Percentiles rank a stretch among this genome's conserved stretches.
Conservation (phyloP, 805 yeast genomes). For the Myxozyma mucilagina region DNA sequence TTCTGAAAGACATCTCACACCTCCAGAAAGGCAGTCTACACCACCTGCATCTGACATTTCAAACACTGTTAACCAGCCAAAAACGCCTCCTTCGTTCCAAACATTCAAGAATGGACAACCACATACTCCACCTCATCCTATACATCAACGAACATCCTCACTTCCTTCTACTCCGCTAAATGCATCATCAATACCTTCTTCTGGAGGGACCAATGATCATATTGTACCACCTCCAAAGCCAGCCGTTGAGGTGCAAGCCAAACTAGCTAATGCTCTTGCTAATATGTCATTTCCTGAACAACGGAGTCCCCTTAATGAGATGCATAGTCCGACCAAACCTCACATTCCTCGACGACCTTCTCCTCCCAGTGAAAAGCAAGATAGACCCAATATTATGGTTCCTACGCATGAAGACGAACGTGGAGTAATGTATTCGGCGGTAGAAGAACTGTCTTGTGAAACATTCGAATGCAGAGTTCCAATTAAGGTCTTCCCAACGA, state of each 20-base stretch:
- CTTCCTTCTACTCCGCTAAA: background rate
- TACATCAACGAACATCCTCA: conserved; percentile 7
- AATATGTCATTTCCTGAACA: conserved; percentile 9
- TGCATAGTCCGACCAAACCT: too few relatives aligned
- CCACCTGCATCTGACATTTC: background rate
- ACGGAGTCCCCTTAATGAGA: background rate
- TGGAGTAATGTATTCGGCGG: conserved; percentile 22
- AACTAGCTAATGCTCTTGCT: background rate
- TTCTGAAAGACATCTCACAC: background rate
- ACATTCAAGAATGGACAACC: conserved; percentile 1
- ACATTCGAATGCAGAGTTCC: conserved; percentile 49
- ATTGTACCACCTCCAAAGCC: background rate
- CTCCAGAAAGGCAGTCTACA: background rate
- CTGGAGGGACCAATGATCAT: background rate
- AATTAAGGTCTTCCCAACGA: conserved; percentile 48
- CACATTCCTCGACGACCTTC: background rate
- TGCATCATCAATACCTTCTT: background rate
- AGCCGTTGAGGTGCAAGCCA: background rate
- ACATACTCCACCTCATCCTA: conserved; percentile 6
- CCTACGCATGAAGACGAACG: conserved; percentile 41
- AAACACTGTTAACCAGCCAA: background rate
- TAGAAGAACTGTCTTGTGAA: conserved; percentile 31
- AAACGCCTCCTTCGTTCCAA: background rate
- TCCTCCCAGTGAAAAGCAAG: background rate
- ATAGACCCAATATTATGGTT: conserved; percentile 36